Evolutionary conservation across 2,329 filamentous ascomycete genomes (phyloP).

Genomic region (Colletotrichum kahawae): DNA sequence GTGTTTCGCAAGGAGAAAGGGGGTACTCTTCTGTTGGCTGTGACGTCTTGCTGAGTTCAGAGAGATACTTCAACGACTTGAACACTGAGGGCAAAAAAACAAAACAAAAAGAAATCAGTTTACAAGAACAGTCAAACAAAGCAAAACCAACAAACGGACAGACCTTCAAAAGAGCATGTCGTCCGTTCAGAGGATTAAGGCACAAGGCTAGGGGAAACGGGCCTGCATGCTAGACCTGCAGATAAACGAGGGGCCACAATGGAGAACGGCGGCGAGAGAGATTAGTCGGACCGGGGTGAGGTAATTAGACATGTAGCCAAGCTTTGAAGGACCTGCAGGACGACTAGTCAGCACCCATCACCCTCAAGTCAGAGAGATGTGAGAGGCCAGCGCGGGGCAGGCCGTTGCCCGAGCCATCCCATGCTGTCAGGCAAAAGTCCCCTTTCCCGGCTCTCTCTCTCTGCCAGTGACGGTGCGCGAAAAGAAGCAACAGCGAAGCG

Average conservation of each 20-base stretch:
- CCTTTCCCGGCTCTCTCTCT: not conserved
- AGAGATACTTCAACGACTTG: not conserved
- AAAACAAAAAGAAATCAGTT: too few relatives aligned
- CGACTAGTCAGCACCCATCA: conserved; percentile 10
- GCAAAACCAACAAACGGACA: not conserved
- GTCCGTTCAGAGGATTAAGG: not conserved
- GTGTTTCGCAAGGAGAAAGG: conserved; percentile 4
- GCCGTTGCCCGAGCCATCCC: conserved; percentile 3
- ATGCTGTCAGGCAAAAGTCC: not conserved
- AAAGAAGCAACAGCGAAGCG: not conserved
- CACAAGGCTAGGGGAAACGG: not conserved
- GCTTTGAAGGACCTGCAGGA: not conserved
- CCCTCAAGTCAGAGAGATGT: not conserved
- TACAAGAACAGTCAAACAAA: not conserved
- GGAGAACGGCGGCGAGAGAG: not conserved
- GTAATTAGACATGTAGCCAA: conserved; percentile 2
- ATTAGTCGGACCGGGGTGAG: not conserved
- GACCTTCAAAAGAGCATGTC: not conserved
- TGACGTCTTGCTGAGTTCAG: not conserved
- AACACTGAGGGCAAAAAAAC: not conserved
- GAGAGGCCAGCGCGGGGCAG: not conserved
- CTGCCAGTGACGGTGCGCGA: not conserved
- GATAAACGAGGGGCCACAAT: conserved; percentile 15
- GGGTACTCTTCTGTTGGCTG: not conserved
- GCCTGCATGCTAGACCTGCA: not conserved